Evolutionary conservation across 371 early-diverging fungal species (phyloP), one percentile per base, ranked within the genome.

Genomic region (Mucor velutinosus): DNA sequence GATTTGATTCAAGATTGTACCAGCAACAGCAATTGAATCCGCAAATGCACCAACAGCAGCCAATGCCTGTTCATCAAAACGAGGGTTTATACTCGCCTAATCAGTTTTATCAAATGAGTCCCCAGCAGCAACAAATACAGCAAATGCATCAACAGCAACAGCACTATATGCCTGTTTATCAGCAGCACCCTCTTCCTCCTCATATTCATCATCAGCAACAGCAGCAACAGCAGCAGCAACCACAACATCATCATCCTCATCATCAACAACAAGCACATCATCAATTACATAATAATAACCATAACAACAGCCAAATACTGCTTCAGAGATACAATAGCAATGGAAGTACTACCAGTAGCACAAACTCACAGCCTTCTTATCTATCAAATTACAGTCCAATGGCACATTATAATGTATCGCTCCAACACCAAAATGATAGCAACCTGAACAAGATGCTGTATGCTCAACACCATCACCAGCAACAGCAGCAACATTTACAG

Each of bases 321-420:
- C 63, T 67, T 56, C 67, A 66, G 21, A 63, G 72, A 71, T 67
- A 62, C 21, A 71, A 71, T 29, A 67, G 64, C 47, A 71, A 64
- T 27, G 47, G 39, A 30, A 67, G 60, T n/a, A 64, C 63, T 4
- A 63, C 62, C 21, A 61, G 58, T 43, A 69, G 63, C 21, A 58
- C 64, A 30, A 63, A 69, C 41, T 62, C 69, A 47, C 69, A 63
- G 25, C 64, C 70, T 0, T 62, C 69, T 59, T 63, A 37, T 64
- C 59, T 58, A 53, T 32, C 58, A 27, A 59, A 58, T 29, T 64
- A 70, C 17, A 61, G 57, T 41, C 57, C 64, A 45, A 37, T 62
- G 63, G 58, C 35, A 14, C 64, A 63, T 47, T 70, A 65, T 51
- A 61, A 47, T 33, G 30, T 29, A 27, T 8, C 65, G 11, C 19